Base-by-base conservation (phyloP, 345 rosid species). In the Hypericum androsaemum region DNA sequence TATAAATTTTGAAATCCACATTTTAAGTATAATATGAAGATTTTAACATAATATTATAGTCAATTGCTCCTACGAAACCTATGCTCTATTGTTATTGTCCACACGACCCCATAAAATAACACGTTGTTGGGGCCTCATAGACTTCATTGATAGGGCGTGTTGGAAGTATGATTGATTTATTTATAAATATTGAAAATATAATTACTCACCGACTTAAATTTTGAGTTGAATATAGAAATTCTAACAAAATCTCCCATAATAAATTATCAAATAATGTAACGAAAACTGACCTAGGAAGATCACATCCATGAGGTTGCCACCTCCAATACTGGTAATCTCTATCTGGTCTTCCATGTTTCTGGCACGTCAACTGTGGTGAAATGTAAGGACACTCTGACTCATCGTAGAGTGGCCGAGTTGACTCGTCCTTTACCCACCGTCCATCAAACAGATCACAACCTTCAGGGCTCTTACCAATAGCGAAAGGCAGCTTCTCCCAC, bases 351-450 rank as follows among this genome's bases (percentile, higher is more conserved):
- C 95, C 97, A 11, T 79, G 97, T 47, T 74, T 79, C 48, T 86
- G 97, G 65, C 99, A 94, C 7, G 99, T 88, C 71, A 94, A 64
- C 74, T 94, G 99, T 8, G 95, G 97, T 66, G 80, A 94, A 0
- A 94, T 86, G 68, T 88, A 94, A 7, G 99, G 99, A 58, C 99
- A 94, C 51, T 88, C 95, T 54, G 81, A 75, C 72, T 94, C 99
- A 59, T 83, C 56, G 60, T 94, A 94, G 40, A 46, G 80, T 45
- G 99, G 99, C 64, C 85, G 74, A 39, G 61, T 75, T 38, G 47
- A 57, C 67, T 81, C 73, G 61, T 88, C 99, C 71, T 75, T 48
- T 10, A 88, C 81, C 99, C 99, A 94, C 14, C 73, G 79, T 43
- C 99, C 99, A 12, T 77, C 72, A 67, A 80, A 94, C 32, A 83